Percentiles rank a stretch among this genome's conserved stretches.
Conservation (phyloP, 192 early-diverging fungal genomes). For the Coemansia reversa region DNA sequence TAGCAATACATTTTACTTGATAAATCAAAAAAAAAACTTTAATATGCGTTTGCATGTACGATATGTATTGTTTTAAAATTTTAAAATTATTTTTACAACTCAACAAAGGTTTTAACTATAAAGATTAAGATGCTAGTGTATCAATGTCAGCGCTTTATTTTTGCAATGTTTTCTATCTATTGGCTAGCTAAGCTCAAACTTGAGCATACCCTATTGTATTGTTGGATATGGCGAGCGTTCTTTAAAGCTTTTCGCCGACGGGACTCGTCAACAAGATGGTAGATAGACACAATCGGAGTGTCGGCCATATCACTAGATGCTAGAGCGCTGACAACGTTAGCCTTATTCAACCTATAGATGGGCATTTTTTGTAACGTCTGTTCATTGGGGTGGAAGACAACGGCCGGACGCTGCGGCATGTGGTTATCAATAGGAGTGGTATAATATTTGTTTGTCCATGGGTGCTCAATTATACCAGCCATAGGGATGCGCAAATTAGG, state of each 20-base stretch:
- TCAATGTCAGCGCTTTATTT: background rate
- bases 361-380: constrained; percentile 45
- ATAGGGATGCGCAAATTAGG: constrained; percentile 66
- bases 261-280: constrained; percentile 47
- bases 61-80: too few species aligned
- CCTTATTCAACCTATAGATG: constrained; percentile 33
- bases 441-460: constrained; percentile 76
- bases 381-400: constrained; percentile 36
- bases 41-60: too few species aligned
- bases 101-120: background rate
- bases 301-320: constrained; percentile 35
- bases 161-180: background rate
- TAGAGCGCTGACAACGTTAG: constrained; percentile 30
- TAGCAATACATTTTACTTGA: too few species aligned
- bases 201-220: background rate
- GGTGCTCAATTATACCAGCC: constrained; percentile 64
- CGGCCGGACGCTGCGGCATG: constrained; percentile 57
- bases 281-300: constrained; percentile 45
- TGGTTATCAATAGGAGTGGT: constrained; percentile 60
- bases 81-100: background rate
- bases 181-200: background rate
- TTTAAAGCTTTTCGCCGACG: constrained; percentile 35
- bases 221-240: constrained; percentile 26
- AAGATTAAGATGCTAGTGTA: background rate
- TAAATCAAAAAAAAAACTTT: too few species aligned